Base-by-base conservation (phyloP, 2,329 filamentous ascomycete species). In the Penicillium sp. region DNA sequence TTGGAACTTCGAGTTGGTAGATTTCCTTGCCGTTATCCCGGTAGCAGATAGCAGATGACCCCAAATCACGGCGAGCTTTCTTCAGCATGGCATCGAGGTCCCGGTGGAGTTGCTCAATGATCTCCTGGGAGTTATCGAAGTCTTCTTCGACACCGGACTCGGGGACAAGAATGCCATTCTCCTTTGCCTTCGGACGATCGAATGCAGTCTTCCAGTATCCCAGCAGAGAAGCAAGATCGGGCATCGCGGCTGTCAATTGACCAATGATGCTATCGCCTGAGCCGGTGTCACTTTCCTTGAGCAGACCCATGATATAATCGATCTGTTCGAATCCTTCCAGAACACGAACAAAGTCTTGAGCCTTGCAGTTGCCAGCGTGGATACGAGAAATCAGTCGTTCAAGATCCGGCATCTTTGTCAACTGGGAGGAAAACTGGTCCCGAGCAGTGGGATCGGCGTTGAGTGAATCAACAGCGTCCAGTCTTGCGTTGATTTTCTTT, bases 271-370 rank as follows among this genome's bases (percentile, higher is more conserved):
- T 90, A 49, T 57, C 54, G 3, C 41, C 33, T n/a, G 54, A 57
- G 2, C 88, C 90, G n/a, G 87, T 84, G 52, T 87, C 85, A 66
- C 90, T 89, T 9, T 87, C 82, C 46, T 83, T 81, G 1, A 97
- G 82, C 23, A 97, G 81, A 50, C 86, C 84, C 82, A 96, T 91
- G 0, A 92, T 96, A 72, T 96, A 94, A 61, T 97, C 92, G 45
- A 99, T 97, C 75, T 97, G 93, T 77, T 97, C 94, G 66, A 97
- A 99, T 0, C 94, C 94, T 73, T 97, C 92, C 0, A 99, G 81
- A 0, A 97, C 93, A 47, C 87, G 89, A 45, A 97, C 86, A 72
- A 99, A 99, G 71, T 99, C 94, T 55, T 94, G 90, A 0, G 92
- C 85, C 69, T 87, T 91, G 77, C 92, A 97, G n/a, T 86, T 86